Base-by-base conservation (phyloP, 2,329 filamentous ascomycete species). In the Exophiala sideris region DNA sequence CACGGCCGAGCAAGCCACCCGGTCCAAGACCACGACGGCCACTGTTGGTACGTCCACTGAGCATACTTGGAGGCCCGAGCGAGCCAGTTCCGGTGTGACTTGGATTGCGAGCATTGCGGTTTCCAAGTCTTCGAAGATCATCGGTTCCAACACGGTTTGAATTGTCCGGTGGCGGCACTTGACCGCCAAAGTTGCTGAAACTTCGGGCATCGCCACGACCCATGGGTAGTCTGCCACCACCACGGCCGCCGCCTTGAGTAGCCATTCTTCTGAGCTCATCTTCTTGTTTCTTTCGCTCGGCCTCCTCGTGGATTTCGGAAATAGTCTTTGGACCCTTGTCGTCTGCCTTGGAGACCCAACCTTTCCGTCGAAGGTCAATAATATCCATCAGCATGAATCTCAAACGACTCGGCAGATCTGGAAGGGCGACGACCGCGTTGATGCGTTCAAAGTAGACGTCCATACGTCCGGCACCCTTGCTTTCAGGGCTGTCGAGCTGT, bases 311-410 rank as follows among this genome's bases (percentile, higher is more conserved):
- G 63, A 99, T 89, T 75, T 97, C 89, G 3, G 91, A 85, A 49
- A 99, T 87, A 7, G 94, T 99, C 85, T 96, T 96, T 55, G 94
- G 94, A 35, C 94, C 94, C 79, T 97, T 97, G 75, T 91, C 88
- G 50, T 78, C 76, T 69, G 95, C 90, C 79, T 96, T 96, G 53
- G 89, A 91, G 57, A 81, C 73, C 94, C 94, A 99, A 69, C 82
- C 79, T 48, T 79, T 76, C 68, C 73, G 83, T 63, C 94, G 86
- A 61, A 99, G 79, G 70, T 99, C 94, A 53, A 95, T 71, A 51
- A 96, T 83, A 69, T 99, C 94, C 85, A 97, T 84, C 57, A 99
- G 82, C 94, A 99, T 97, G 76, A 97, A 99, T 69, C 83, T 85
- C 64, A 96, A 80, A 78, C 94, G 87, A 73, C 91, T 96, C 47